Evolutionary conservation across 1,284 basidiomycete species (phyloP).

Genomic region (Melanopsichium pennsylvanicum): DNA sequence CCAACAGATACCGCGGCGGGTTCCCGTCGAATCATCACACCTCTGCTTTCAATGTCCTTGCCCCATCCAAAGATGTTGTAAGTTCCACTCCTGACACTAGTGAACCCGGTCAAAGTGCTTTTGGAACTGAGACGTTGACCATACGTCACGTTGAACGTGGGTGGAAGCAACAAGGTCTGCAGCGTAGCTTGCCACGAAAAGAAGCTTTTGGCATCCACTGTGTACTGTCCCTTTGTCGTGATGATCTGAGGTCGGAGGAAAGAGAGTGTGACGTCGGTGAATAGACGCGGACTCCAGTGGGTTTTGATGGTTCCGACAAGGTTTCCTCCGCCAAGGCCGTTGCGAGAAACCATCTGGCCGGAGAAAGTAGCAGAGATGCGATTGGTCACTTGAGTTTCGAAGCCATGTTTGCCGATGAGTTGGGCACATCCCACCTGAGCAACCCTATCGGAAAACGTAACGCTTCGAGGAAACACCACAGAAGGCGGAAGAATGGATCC

Average conservation of each 20-base stretch:
- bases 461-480: background rate
- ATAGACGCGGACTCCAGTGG: constrained; percentile 72
- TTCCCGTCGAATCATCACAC: constrained; percentile 36
- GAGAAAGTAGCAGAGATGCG: constrained; percentile 37
- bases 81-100: constrained; percentile 67
- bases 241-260: constrained; percentile 68
- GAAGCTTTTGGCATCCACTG: constrained; percentile 66
- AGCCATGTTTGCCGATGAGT: constrained; percentile 61
- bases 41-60: constrained; percentile 10
- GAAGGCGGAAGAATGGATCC: too few species aligned
- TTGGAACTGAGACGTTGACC: constrained; percentile 66
- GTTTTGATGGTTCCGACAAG: constrained; percentile 73
- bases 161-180: constrained; percentile 60
- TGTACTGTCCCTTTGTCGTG: constrained; percentile 67
- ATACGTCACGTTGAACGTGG: constrained; percentile 67
- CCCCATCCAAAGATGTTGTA: constrained; percentile 68
- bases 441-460: constrained; percentile 43
- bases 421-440: constrained; percentile 48
- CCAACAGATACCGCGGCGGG: constrained; percentile 54
- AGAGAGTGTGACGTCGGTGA: constrained; percentile 64
- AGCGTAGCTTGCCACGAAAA: constrained; percentile 64
- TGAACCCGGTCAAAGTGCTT: constrained; percentile 58
- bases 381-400: constrained; percentile 55
- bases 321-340: constrained; percentile 68
- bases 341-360: constrained; percentile 67